phyloP scores from a whole-genome alignment of 2,329 filamentous ascomycete genomes.

The Fusarium sororula region DNA sequence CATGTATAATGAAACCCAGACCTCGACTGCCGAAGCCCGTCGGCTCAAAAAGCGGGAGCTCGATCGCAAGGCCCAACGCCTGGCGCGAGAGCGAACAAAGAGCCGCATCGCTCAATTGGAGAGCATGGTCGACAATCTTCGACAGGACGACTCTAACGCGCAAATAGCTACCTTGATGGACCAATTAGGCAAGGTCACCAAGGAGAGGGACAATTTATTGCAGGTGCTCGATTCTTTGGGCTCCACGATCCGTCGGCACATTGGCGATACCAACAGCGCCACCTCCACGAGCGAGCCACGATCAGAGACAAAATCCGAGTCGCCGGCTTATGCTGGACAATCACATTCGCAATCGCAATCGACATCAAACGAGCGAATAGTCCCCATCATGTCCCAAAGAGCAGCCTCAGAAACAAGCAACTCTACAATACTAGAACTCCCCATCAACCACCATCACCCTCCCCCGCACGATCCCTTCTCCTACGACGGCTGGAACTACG shows the following conservation, averaged over 20 bases:
- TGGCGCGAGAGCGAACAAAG: conserved; percentile 46
- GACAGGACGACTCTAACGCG: conserved; percentile 37
- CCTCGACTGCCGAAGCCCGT: conserved; percentile 21
- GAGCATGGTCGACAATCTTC: conserved; percentile 41
- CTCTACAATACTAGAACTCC: conserved; percentile 9
- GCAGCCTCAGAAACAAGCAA: conserved; percentile 8
- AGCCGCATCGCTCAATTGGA: conserved; percentile 46
- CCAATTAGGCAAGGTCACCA: conserved; percentile 38
- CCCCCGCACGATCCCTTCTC: background rate
- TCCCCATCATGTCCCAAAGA: background rate
- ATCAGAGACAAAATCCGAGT: background rate
- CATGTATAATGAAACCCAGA: conserved; percentile 16
- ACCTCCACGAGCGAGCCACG: background rate
- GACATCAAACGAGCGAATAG: background rate
- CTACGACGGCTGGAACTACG: conserved; percentile 16
- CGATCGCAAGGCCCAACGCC: conserved; percentile 45
- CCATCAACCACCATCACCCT: background rate
- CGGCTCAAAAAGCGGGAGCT: conserved; percentile 46
- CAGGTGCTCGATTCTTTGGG: conserved; percentile 25
- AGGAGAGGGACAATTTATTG: conserved; percentile 37
- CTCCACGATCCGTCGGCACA: conserved; percentile 27
- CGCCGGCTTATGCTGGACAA: background rate
- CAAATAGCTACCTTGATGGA: conserved; percentile 40
- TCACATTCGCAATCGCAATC: background rate
- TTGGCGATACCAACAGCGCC: background rate